Evolutionary conservation across 2,329 filamentous ascomycete genomes (phyloP).

Genomic region (Akanthomyces dipterigenus): DNA sequence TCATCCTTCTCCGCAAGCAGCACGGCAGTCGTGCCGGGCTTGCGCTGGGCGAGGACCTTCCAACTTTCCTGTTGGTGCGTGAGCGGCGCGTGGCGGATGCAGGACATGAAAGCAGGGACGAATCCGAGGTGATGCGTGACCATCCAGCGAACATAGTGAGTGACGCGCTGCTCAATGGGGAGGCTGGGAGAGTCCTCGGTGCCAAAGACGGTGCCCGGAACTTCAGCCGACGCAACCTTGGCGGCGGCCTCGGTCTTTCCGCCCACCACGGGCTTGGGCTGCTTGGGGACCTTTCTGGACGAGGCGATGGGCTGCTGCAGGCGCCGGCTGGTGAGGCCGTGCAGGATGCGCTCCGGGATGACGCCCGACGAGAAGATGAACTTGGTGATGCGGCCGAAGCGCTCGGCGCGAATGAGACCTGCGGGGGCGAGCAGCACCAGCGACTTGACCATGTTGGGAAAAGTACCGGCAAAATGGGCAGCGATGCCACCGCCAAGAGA

Average conservation of each 20-base stretch:
- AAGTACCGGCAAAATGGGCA: constrained; percentile 65
- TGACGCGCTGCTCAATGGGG: constrained; percentile 40
- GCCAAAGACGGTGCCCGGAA: constrained; percentile 12
- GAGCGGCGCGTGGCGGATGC: constrained; percentile 47
- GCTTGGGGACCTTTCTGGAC: constrained; percentile 21
- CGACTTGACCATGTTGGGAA: constrained; percentile 61
- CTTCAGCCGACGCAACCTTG: constrained; percentile 20
- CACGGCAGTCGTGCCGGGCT: constrained; percentile 40
- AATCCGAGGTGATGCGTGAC: constrained; percentile 50
- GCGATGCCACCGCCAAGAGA: constrained; percentile 76
- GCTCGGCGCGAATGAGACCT: constrained; percentile 58
- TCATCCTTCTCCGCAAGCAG: constrained; percentile 46
- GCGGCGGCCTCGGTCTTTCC: constrained; percentile 39
- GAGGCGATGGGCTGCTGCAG: constrained; percentile 45
- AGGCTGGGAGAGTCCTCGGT: constrained; percentile 19
- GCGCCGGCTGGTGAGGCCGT: constrained; percentile 39
- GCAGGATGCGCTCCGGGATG: constrained; percentile 46
- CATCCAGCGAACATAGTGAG: constrained; percentile 52
- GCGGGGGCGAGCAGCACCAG: constrained; percentile 73
- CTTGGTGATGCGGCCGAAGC: constrained; percentile 43
- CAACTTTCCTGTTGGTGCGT: constrained; percentile 46
- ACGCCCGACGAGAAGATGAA: constrained; percentile 49
- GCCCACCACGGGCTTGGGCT: constrained; percentile 20
- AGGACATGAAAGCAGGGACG: constrained; percentile 53
- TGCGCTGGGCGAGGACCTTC: constrained; percentile 36